Base-by-base conservation (phyloP, 371 early-diverging fungal genomes). In the Rhizopus arrhizus region DNA sequence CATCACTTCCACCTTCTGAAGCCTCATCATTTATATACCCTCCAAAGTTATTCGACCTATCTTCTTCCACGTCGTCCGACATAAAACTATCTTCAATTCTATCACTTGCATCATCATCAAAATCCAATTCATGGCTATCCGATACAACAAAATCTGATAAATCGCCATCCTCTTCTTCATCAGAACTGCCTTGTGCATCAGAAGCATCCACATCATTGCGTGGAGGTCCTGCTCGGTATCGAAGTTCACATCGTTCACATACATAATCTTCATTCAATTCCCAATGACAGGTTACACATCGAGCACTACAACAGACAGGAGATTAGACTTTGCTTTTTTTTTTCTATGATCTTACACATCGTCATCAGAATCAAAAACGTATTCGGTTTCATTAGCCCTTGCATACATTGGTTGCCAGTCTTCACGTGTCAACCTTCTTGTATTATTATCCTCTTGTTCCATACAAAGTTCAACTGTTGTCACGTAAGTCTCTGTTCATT, bases 221-320 rank as follows among this genome's bases (percentile, higher is more conserved):
- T 10, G 13, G 2, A 4, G n/a, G 35, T 3, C 32, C 12, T 41
- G 43, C 29, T 8, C 22, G 8, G 15, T 62, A 56, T 33, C 50
- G 43, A 33, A 58, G 51, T 7, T 32, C 32, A 10, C 64, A 63
- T 16, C 43, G n/a, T 10, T 34, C 47, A 33, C 64, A 63, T 7
- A 16, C 51, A 9, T 53, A 43, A 8, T 58, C 47, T 36, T 51
- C 64, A 31, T 58, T 38, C 11, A 63, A 40, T 33, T 63, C 64
- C 64, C 64, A 63, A 13, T 38, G 46, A 33, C 64, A 63, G n/a
- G 52, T 41, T n/a, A 53, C 51, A 36, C 64, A 63, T 12, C 64
- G 64, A 47, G 46, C 40, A 40, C 64, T 63, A 45, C 15, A 29
- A 9, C 4, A 9, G 9, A n/a, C 28, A 52, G 22, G 15, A 35